phyloP scores from a whole-genome alignment of 2,329 filamentous ascomycete species.

The Orbilia blumenaviensis region DNA sequence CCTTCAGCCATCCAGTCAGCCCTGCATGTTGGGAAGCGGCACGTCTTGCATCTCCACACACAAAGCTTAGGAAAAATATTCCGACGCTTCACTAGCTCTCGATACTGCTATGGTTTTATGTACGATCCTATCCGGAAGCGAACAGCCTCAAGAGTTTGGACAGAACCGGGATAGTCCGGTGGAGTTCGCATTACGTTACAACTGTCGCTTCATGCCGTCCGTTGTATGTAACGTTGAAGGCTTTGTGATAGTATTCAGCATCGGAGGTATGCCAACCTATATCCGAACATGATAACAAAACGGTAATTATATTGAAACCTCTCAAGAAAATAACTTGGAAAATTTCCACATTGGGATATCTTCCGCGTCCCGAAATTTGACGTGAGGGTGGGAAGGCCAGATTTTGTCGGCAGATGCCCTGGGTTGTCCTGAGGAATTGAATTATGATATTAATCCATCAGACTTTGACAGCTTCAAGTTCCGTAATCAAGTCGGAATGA shows the following conservation, averaged over 20 bases:
- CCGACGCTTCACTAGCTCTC: neutral
- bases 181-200: conserved; percentile 8
- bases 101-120: neutral
- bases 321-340: conserved; percentile 12
- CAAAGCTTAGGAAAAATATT: neutral
- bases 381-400: neutral
- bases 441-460: neutral
- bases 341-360: conserved; percentile 1
- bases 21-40: conserved; percentile 6
- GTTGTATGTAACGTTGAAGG: neutral
- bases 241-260: neutral
- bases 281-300: conserved; percentile 12
- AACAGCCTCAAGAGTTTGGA: neutral
- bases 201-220: conserved; percentile 1
- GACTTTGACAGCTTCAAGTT: neutral
- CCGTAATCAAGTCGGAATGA: conserved; percentile 12
- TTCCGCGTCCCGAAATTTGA: conserved; percentile 33
- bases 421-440: neutral
- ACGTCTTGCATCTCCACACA: neutral
- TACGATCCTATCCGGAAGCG: conserved; percentile 14
- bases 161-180: conserved; percentile 1
- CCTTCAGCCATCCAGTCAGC: neutral
- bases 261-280: neutral
- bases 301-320: conserved; percentile 17
- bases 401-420: neutral